phyloP scores from a whole-genome alignment of 257 asterid species.

The Solanum rostratum region DNA sequence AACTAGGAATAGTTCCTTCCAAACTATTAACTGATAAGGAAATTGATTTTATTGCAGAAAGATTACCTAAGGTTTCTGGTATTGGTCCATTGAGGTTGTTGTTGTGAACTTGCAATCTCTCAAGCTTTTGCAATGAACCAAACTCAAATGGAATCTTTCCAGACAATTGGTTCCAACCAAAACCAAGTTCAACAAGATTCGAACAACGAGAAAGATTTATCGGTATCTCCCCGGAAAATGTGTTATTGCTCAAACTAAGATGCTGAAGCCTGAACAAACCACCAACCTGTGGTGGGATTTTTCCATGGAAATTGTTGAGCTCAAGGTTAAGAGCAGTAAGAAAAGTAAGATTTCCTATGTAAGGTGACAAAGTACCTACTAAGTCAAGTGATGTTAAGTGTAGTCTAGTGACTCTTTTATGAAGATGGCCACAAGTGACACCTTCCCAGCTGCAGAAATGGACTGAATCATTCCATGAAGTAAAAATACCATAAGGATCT shows the following conservation, averaged over 20 bases:
- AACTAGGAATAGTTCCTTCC: neutral
- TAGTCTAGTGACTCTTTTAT: neutral
- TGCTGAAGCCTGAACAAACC: neutral
- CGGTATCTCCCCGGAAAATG: neutral
- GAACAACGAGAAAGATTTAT: neutral
- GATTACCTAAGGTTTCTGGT: neutral
- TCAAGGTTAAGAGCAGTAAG: neutral
- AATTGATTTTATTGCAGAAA: neutral
- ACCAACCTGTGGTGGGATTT: slow-evolving; percentile 7
- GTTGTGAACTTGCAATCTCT: neutral
- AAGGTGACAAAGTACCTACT: slow-evolving; percentile 1
- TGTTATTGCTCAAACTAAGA: neutral
- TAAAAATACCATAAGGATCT: neutral
- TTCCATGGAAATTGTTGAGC: neutral
- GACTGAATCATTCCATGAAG: slow-evolving; percentile 8
- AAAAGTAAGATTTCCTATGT: slow-evolving; percentile 4
- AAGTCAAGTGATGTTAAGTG: neutral
- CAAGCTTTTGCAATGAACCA: slow-evolving; percentile 1
- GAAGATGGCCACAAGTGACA: neutral
- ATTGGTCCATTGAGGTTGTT: neutral
- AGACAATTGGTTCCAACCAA: neutral
- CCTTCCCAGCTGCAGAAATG: slow-evolving; percentile 6
- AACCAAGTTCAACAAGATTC: neutral
- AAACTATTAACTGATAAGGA: neutral
- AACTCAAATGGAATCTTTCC: neutral